Percentiles rank a stretch among this genome's conserved stretches.
phyloP scores from a whole-genome alignment of 768 basidiomycete species.

The Mrakia gelida region DNA sequence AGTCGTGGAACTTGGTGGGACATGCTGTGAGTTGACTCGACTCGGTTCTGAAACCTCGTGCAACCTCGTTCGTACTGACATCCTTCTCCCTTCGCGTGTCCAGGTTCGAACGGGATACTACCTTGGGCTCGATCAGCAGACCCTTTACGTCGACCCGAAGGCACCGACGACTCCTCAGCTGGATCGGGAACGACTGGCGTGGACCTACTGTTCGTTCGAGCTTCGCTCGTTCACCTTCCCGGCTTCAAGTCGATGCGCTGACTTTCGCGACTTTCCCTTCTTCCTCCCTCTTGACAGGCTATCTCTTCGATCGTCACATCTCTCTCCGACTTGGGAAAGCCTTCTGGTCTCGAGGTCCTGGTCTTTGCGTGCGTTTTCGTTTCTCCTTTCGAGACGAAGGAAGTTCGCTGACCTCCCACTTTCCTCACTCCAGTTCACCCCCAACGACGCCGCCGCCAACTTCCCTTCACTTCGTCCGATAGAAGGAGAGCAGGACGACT shows the following conservation, averaged over 20 bases:
- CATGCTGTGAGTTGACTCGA: slow-evolving; percentile 14
- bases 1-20: slow-evolving; percentile 24
- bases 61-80: not conserved
- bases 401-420: not conserved
- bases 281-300: slow-evolving; percentile 29
- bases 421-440: slow-evolving; percentile 2
- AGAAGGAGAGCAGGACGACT: slow-evolving; percentile 34
- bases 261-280: slow-evolving; percentile 6
- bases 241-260: not conserved
- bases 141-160: slow-evolving; percentile 19
- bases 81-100: not conserved
- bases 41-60: not conserved
- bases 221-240: not conserved
- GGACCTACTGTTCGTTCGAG: slow-evolving; percentile 28
- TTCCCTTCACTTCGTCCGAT: slow-evolving; percentile 35
- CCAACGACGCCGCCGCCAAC: slow-evolving; percentile 30
- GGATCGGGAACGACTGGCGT: slow-evolving; percentile 35
- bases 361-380: slow-evolving; percentile 24
- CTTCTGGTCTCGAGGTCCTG: slow-evolving; percentile 36
- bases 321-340: slow-evolving; percentile 36
- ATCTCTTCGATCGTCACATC: slow-evolving; percentile 34
- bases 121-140: slow-evolving; percentile 27
- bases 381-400: not conserved
- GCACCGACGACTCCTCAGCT: slow-evolving; percentile 22
- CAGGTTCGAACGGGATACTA: slow-evolving; percentile 26